phyloP scores from a whole-genome alignment of 345 rosid genomes.

The Garcia nutans region DNA sequence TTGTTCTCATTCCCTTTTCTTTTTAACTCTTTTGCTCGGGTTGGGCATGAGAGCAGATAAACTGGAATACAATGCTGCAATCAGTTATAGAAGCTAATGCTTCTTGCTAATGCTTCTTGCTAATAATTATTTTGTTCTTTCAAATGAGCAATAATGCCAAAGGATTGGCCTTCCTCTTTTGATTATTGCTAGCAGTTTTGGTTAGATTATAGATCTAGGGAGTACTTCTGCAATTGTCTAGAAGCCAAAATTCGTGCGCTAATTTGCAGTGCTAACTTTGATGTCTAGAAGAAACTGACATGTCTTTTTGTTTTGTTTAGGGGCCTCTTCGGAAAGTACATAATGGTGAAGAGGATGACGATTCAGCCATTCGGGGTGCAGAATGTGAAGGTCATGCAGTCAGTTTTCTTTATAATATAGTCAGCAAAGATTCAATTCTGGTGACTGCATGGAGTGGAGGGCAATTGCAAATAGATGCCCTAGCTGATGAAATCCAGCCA shows the following conservation, averaged over 20 bases:
- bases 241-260: background rate
- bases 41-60: background rate
- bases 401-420: constrained; percentile 69
- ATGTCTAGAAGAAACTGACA: background rate
- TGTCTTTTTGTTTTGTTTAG: constrained; percentile 32
- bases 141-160: background rate
- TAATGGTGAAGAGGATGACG: constrained; percentile 54
- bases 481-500: constrained; percentile 98
- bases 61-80: background rate
- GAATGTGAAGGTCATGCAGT: constrained; percentile 86
- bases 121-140: background rate
- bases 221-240: background rate
- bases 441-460: constrained; percentile 98
- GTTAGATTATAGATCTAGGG: background rate
- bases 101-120: background rate
- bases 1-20: background rate
- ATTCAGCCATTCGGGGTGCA: constrained; percentile 47
- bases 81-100: background rate
- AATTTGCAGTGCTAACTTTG: background rate
- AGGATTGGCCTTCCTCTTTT: background rate
- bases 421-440: constrained; percentile 86
- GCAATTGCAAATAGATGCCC: constrained; percentile 85
- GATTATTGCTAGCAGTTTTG: background rate
- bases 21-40: background rate
- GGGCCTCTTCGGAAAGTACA: constrained; percentile 76